phyloP scores from a whole-genome alignment of 768 basidiomycete species.

The Trichaptum fuscoviolaceum region DNA sequence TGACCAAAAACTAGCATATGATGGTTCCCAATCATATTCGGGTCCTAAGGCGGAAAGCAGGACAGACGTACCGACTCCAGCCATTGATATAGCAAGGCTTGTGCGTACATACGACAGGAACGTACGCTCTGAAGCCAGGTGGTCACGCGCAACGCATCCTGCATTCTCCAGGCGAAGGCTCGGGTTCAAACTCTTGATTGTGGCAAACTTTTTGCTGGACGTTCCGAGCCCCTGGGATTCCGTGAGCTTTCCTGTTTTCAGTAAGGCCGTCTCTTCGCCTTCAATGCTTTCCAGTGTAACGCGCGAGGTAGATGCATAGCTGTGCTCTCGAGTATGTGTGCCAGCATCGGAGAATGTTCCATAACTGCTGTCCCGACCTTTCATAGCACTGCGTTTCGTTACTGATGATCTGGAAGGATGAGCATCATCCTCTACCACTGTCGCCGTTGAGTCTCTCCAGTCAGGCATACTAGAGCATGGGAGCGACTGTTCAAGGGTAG shows the following conservation, averaged over 20 bases:
- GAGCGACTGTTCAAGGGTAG: neutral
- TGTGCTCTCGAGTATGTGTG: neutral
- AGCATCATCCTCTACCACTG: neutral
- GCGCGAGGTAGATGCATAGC: neutral
- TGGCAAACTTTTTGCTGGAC: neutral
- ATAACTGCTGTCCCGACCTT: neutral
- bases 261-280: neutral
- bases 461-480: neutral
- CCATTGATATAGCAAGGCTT: conserved; percentile 40
- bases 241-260: neutral
- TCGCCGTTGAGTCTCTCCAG: neutral
- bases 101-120: conserved; percentile 51
- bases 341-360: neutral
- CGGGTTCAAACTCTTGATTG: conserved; percentile 8
- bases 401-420: neutral
- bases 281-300: neutral
- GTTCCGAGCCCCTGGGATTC: neutral
- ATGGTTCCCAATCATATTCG: neutral
- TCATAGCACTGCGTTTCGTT: neutral
- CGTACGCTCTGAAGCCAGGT: conserved; percentile 46
- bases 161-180: conserved; percentile 37
- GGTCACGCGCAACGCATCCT: conserved; percentile 46
- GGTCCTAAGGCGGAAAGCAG: neutral
- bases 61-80: conserved; percentile 37
- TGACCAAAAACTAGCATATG: neutral